Evolutionary conservation across 1,139 yeast species (phyloP), one percentile per base, ranked within the genome.

Genomic region (Komagataea norvegica): DNA sequence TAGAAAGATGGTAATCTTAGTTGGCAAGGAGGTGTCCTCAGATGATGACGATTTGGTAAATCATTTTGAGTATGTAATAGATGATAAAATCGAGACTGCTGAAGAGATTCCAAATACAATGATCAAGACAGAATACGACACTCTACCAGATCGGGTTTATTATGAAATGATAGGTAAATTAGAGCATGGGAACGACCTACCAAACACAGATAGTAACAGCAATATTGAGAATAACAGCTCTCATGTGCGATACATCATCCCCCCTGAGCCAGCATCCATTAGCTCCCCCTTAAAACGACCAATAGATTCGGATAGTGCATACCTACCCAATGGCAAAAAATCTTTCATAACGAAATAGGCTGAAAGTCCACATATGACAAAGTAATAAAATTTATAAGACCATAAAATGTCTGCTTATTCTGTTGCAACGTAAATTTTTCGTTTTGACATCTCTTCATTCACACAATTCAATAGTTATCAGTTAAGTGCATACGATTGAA

Each of bases 1-100:
- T 48, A 59, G 60, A 27, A 80, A 77, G 48, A 74, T 82, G 67
- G 69, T 81, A 20, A 73, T 68, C 29, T 56, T 81, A 28, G 79
- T 79, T 59, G 91, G 89, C 2, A 36, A 37, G 14, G 42, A 46
- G 10, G 18, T 25, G 2, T 11, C 25, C 2, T 13, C 34, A 18
- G 52, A 61, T 20, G 47, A 44, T 18, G 20, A 18, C n/a, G 42
- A 36, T 8, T 13, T 37, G 9, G 19, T 19, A 5, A 36, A 38
- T 6, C 22, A 26, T 8, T 25, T 13, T 15, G 32, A 25, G 16
- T 45, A 37, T 15, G 7, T 27, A n/a, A 23, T 34, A 5, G 36
- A 29, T 3, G 34, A 32, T 5, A 31, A 26, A 8, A 19, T 22
- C 10, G 37, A 29, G 6, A 10, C 14, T 6, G 22, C 25, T 6